Evolutionary conservation across 441 rosid genomes (phyloP).

Genomic region (Croton laevigatus): DNA sequence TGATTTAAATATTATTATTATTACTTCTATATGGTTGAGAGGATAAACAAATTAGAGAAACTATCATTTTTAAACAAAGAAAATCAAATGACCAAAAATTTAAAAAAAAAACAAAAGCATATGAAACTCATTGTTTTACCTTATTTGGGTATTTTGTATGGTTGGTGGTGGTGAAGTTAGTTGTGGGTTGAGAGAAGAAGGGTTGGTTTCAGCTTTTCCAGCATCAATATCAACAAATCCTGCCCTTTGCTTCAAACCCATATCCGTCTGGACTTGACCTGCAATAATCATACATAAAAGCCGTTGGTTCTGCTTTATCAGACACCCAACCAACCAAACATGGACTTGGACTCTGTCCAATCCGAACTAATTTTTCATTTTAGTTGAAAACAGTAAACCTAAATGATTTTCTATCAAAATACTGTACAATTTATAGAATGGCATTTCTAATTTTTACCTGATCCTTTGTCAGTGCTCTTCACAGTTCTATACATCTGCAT

Average conservation of each 20-base stretch:
- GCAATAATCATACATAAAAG: slow-evolving; percentile 31
- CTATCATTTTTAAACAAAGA: not conserved
- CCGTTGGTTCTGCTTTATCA: slow-evolving; percentile 31
- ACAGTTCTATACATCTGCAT: slow-evolving; percentile 99
- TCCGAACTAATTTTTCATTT: slow-evolving; percentile 15
- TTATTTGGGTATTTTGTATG: slow-evolving; percentile 30
- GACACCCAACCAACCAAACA: slow-evolving; percentile 22
- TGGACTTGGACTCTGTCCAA: slow-evolving; percentile 21
- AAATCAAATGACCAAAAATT: not conserved
- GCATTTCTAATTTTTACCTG: slow-evolving; percentile 40
- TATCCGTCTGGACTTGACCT: slow-evolving; percentile 52
- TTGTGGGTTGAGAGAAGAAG: slow-evolving; percentile 29
- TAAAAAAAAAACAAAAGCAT: not conserved
- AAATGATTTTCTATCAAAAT: not conserved
- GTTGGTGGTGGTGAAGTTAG: slow-evolving; percentile 22
- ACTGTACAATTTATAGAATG: too few species aligned
- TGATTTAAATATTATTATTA: not conserved
- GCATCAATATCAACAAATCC: slow-evolving; percentile 24
- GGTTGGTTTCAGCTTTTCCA: slow-evolving; percentile 33
- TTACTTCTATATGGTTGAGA: not conserved
- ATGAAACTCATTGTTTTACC: slow-evolving; percentile 1
- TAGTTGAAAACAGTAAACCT: slow-evolving; percentile 15
- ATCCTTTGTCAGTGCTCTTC: slow-evolving; percentile 87
- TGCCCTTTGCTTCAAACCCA: slow-evolving; percentile 38
- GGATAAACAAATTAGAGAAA: slow-evolving; percentile 2